A percentile compares a stretch with the other conserved stretches of the same genome.
These are phyloP conservation scores for Adansonia gregorii DNA, from an alignment of 441 rosid genomes.

Conservation along the genomic window DNA sequence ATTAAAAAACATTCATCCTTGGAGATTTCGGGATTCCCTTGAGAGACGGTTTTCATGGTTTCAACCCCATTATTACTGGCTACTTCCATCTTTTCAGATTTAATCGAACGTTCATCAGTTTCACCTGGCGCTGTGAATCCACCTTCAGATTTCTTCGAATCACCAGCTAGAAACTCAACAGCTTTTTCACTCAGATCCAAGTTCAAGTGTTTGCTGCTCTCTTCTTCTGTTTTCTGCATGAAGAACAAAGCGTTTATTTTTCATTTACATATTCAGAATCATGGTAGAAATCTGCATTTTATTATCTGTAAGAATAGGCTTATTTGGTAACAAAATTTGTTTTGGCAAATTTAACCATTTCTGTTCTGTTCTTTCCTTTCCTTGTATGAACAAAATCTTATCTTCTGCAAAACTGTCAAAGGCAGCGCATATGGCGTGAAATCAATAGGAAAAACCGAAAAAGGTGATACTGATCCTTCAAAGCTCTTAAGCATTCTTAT, in stretches of 20 bases:
- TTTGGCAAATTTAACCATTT: not conserved
- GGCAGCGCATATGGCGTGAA: not conserved
- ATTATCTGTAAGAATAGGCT: conserved; percentile 12
- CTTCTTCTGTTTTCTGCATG: conserved; percentile 47
- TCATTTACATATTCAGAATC: conserved; percentile 9
- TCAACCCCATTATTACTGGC: conserved; percentile 30
- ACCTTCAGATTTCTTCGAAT: conserved; percentile 28
- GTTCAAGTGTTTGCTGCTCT: conserved; percentile 26
- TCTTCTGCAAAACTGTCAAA: not conserved
- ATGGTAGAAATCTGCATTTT: not conserved
- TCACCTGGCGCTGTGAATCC: conserved; percentile 35
- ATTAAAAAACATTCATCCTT: conserved; percentile 45
- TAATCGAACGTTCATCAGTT: conserved; percentile 32
- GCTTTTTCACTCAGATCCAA: conserved; percentile 25
- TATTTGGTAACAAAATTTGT: conserved; percentile 22
- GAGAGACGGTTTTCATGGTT: conserved; percentile 19
- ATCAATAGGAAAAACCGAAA: not conserved
- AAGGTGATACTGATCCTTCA: not conserved
- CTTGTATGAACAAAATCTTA: not conserved
- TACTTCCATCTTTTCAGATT: conserved; percentile 30
- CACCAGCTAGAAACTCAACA: conserved; percentile 28
- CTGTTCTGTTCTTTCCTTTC: conserved; percentile 1
- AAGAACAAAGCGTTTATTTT: not conserved
- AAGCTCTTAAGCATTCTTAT: not conserved
- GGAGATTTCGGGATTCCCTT: conserved; percentile 36